phyloP scores from a whole-genome alignment of 2,329 filamentous ascomycete genomes.

The Verticillium longisporum region DNA sequence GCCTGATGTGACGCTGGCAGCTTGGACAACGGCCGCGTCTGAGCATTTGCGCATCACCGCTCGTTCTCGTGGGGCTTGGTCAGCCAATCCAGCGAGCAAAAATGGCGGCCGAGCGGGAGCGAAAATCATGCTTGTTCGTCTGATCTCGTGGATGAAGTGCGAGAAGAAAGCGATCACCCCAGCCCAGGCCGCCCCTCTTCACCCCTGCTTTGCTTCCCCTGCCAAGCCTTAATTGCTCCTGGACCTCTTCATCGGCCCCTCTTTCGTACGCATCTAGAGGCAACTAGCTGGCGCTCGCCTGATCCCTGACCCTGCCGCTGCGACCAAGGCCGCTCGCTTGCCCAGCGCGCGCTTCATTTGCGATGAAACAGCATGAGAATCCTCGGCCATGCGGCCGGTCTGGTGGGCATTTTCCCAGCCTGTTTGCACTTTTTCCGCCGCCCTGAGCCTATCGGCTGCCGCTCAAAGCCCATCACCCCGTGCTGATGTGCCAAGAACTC shows the following conservation, averaged over 20 bases:
- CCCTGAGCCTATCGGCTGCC: background rate
- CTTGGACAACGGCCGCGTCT: background rate
- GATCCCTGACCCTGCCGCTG: background rate
- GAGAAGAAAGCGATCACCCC: background rate
- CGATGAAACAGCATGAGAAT: constrained; percentile 1
- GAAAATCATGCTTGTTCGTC: background rate
- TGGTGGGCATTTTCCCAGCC: background rate
- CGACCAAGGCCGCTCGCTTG: background rate
- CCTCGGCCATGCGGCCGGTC: background rate
- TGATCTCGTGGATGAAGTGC: background rate
- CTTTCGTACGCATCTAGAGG: background rate
- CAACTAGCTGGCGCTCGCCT: background rate
- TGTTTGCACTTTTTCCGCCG: background rate
- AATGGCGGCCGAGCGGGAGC: background rate
- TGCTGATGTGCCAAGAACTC: constrained; percentile 1
- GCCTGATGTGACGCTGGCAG: background rate
- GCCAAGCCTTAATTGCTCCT: background rate
- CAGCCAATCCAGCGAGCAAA: background rate
- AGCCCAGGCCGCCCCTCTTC: background rate
- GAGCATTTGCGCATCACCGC: background rate
- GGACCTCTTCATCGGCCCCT: background rate
- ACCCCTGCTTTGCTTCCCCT: background rate
- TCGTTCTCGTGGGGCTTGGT: background rate
- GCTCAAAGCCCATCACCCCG: background rate
- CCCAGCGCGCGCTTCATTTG: constrained; percentile 1